phyloP scores from a whole-genome alignment of 179 eudicot species.

The Silene coronaria region DNA sequence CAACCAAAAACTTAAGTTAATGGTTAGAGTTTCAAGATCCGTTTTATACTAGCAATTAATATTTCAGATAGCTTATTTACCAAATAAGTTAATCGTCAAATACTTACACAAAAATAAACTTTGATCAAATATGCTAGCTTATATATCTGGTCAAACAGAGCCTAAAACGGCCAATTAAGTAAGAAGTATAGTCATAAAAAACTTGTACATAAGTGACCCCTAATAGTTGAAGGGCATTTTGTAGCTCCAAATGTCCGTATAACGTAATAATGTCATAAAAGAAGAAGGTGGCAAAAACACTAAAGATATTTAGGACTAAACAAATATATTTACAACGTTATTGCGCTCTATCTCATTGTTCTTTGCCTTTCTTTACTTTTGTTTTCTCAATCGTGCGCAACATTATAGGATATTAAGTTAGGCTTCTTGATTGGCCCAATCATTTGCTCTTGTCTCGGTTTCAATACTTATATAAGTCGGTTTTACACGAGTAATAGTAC shows the following conservation, averaged over 20 bases:
- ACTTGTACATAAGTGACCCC: too few species aligned
- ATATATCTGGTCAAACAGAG: too few species aligned
- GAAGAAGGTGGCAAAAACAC: not conserved
- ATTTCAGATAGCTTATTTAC: too few species aligned
- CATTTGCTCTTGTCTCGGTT: not conserved
- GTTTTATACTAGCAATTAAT: too few species aligned
- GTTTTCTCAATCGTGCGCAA: not conserved
- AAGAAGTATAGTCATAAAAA: too few species aligned
- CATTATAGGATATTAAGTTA: not conserved
- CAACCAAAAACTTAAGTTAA: too few species aligned
- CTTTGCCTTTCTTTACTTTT: not conserved
- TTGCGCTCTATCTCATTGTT: conserved; percentile 18
- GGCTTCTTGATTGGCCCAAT: not conserved
- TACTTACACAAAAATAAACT: too few species aligned
- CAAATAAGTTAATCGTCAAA: too few species aligned
- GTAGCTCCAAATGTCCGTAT: not conserved
- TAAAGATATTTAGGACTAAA: not conserved
- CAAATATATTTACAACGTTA: not conserved
- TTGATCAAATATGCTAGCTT: too few species aligned
- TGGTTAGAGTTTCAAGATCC: too few species aligned
- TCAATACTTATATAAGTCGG: too few species aligned
- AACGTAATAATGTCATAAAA: not conserved
- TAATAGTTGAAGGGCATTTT: not conserved
- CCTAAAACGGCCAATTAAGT: not conserved
- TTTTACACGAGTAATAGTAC: too few species aligned